Conservation (phyloP, 495 filamentous ascomycete species). For the Acidomyces sp. region DNA sequence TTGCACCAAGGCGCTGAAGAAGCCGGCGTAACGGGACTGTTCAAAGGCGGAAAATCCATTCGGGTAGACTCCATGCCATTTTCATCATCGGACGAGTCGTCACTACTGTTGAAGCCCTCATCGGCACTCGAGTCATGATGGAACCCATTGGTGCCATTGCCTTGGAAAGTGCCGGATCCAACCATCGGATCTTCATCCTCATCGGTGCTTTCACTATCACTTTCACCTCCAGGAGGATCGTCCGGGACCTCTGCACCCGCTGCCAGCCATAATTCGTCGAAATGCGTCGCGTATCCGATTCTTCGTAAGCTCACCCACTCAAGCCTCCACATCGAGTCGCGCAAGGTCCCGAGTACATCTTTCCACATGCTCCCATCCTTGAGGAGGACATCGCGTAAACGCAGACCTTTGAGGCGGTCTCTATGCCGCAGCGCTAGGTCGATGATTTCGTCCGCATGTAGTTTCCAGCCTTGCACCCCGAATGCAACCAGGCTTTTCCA, state of each 20-base stretch:
- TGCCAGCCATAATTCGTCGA: constrained; percentile 34
- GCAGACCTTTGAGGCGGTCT: constrained; percentile 42
- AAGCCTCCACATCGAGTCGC: constrained; percentile 44
- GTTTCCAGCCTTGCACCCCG: constrained; percentile 51
- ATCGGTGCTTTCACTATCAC: constrained; percentile 29
- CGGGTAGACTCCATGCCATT: constrained; percentile 26
- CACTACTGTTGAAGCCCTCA: constrained; percentile 14
- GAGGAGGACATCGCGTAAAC: constrained; percentile 45
- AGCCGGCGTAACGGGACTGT: constrained; percentile 29
- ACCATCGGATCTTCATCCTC: constrained; percentile 22
- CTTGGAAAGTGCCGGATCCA: constrained; percentile 1
- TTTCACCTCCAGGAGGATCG: constrained; percentile 27
- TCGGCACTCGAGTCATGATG: neutral
- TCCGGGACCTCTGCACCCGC: constrained; percentile 35
- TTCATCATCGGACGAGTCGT: constrained; percentile 12
- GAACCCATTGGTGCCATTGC: neutral
- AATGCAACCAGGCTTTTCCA: constrained; percentile 51
- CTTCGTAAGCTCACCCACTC: constrained; percentile 48
- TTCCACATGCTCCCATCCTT: constrained; percentile 47
- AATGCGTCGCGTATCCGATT: constrained; percentile 47
- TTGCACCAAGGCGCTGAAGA: constrained; percentile 39
- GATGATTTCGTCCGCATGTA: constrained; percentile 48
- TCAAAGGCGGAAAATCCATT: constrained; percentile 28
- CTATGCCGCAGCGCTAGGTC: constrained; percentile 43
- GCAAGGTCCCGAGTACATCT: constrained; percentile 44